Base-by-base conservation (phyloP, 169 alveolate species). In the Plasmodium gaboni region DNA sequence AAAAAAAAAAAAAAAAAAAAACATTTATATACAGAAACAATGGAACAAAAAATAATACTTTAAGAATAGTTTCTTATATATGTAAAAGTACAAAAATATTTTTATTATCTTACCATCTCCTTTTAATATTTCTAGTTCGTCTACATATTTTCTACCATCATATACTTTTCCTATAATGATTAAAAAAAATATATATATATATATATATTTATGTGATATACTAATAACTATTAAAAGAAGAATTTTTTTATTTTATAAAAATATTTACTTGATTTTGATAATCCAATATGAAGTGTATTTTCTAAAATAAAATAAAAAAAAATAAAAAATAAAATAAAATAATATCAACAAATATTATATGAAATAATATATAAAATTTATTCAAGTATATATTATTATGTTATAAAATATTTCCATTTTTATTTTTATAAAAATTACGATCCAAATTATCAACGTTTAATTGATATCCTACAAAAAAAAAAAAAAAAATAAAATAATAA, bases 241-340 rank as follows among this genome's bases (percentile, higher is more conserved):
- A 28, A 28, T 0, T 2, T 28, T 28, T 1, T 28, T 1, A 28
- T 28, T 28, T 28, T 12, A n/a, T 12, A 32, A 70, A 46, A n/a
- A 74, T 19, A 74, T 3, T 28, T 74, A 74, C 88, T 76, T 12
- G 74, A 63, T 64, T 76, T 64, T 7, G 88, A 76, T 17, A 76
- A 42, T 32, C 74, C 88, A 26, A 76, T 76, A 26, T 76, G 88
- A 13, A 76, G 59, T 2, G 76, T 28, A 55, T 76, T 48, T 17
- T 24, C 88, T 76, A 15, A 26, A 28, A 28, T 28, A 6, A 32
- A 76, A 24, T 13, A 15, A 8, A 48, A 64, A 19, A 73, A 73
- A 59, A 73, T 55, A 57, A 19, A 19, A 19, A 19, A 19, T 19
- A 46, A 59, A 26, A 59, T 13, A 48, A 9, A 71, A 22, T 28